phyloP scores from a whole-genome alignment of 1,284 basidiomycete species.

The Xerocomus minutiporus region DNA sequence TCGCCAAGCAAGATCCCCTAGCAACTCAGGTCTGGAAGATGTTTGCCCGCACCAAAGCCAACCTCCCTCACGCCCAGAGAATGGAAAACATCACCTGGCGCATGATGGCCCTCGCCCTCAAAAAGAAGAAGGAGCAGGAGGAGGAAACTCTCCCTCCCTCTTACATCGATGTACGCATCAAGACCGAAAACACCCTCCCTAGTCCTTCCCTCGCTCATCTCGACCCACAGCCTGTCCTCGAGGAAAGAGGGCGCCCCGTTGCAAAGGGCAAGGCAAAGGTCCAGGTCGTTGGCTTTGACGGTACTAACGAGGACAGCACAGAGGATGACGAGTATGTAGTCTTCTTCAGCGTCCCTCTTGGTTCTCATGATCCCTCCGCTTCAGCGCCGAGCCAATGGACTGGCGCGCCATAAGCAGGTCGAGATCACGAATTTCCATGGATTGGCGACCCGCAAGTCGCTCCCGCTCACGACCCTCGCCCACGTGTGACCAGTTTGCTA shows the following conservation, averaged over 20 bases:
- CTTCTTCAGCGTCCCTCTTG: conserved; percentile 23
- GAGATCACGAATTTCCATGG: conserved; percentile 86
- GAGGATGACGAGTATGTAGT: conserved; percentile 73
- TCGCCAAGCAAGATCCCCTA: conserved; percentile 81
- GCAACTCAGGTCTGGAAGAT: conserved; percentile 97
- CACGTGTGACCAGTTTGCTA: conserved; percentile 41
- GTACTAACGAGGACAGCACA: conserved; percentile 60
- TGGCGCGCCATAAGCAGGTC: conserved; percentile 92
- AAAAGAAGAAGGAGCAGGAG: conserved; percentile 79
- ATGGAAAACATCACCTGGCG: conserved; percentile 99
- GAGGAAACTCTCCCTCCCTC: conserved; percentile 40
- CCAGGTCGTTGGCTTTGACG: conserved; percentile 75
- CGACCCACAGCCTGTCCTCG: conserved; percentile 25
- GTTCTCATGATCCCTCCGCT: conserved; percentile 20
- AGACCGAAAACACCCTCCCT: conserved; percentile 23
- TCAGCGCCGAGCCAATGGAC: conserved; percentile 73
- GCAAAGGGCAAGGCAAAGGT: conserved; percentile 75
- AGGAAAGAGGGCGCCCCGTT: conserved; percentile 62
- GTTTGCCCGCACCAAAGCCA: conserved; percentile 86
- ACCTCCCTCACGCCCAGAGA: conserved; percentile 84
- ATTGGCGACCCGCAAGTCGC: conserved; percentile 72
- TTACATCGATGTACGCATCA: conserved; percentile 22
- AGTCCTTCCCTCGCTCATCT: conserved; percentile 8
- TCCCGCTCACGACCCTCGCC: conserved; percentile 67
- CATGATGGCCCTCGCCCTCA: conserved; percentile 93